Evolutionary conservation across 139 green algal genomes (phyloP).

Genomic region (Microglena sp.): DNA sequence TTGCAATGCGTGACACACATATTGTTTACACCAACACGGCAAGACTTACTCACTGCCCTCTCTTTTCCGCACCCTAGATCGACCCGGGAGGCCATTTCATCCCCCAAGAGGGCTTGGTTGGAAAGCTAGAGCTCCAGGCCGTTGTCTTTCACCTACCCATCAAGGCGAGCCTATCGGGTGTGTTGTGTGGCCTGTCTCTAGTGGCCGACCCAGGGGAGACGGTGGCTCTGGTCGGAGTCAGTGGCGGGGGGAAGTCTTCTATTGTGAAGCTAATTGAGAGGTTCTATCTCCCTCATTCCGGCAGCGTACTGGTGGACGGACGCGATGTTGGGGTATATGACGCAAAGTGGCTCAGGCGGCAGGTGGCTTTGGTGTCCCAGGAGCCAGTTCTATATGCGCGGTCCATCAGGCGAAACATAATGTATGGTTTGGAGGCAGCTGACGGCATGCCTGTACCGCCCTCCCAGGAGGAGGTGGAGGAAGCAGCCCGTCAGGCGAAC

Average conservation of each 20-base stretch:
- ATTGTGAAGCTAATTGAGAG: slow-evolving; percentile 87
- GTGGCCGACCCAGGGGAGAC: slow-evolving; percentile 36
- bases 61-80: too few species aligned
- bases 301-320: slow-evolving; percentile 67
- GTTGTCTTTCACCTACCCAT: slow-evolving; percentile 80
- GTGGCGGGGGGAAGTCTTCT: slow-evolving; percentile 74
- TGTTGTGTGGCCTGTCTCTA: background rate
- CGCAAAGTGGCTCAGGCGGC: slow-evolving; percentile 45
- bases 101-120: slow-evolving; percentile 11
- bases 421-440: slow-evolving; percentile 19
- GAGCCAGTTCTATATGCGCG: slow-evolving; percentile 78
- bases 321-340: slow-evolving; percentile 48
- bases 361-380: slow-evolving; percentile 65
- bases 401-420: slow-evolving; percentile 52
- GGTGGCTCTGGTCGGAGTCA: slow-evolving; percentile 78
- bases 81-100: background rate
- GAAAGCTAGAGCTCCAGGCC: slow-evolving; percentile 50
- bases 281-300: slow-evolving; percentile 71
- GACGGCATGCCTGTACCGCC: slow-evolving; percentile 9
- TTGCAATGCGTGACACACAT: background rate
- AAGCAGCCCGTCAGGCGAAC: slow-evolving; percentile 58
- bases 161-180: slow-evolving; percentile 24
- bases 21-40: slow-evolving; percentile 11
- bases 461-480: slow-evolving; percentile 48
- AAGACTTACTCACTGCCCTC: slow-evolving; percentile 24